Conservation (phyloP, 257 asterid species). For the Petunia axillaris region DNA sequence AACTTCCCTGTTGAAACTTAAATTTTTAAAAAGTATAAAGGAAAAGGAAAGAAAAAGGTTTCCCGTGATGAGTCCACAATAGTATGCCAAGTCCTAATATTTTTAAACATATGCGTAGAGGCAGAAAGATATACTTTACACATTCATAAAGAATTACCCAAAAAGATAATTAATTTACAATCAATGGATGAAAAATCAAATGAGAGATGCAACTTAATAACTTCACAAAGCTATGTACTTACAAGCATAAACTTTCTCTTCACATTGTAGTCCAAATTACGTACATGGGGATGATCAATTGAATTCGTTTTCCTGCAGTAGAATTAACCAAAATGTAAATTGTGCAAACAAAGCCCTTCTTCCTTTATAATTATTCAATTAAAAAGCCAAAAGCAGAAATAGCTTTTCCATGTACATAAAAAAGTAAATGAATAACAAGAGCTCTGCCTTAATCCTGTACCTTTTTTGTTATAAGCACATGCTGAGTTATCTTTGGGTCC, state of each 20-base stretch:
- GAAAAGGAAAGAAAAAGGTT: neutral
- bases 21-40: neutral
- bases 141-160: neutral
- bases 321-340: conserved; percentile 29
- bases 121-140: conserved; percentile 1
- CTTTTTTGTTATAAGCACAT: neutral
- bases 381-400: neutral
- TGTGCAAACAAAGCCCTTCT: conserved; percentile 11
- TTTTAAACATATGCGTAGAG: neutral
- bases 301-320: conserved; percentile 76
- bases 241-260: conserved; percentile 85
- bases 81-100: conserved; percentile 1
- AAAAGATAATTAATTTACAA: conserved; percentile 7
- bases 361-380: neutral
- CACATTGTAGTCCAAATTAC: conserved; percentile 81
- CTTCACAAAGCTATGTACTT: conserved; percentile 45
- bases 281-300: conserved; percentile 80
- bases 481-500: neutral
- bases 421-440: neutral
- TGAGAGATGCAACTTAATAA: neutral
- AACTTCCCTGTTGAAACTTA: conserved; percentile 3
- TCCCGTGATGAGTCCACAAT: neutral
- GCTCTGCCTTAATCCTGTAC: neutral
- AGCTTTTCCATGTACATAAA: neutral
- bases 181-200: neutral